Evolutionary conservation across 2,329 filamentous ascomycete genomes (phyloP), one percentile per base, ranked within the genome.

Genomic region (Beauveria scarabaeidicola): DNA sequence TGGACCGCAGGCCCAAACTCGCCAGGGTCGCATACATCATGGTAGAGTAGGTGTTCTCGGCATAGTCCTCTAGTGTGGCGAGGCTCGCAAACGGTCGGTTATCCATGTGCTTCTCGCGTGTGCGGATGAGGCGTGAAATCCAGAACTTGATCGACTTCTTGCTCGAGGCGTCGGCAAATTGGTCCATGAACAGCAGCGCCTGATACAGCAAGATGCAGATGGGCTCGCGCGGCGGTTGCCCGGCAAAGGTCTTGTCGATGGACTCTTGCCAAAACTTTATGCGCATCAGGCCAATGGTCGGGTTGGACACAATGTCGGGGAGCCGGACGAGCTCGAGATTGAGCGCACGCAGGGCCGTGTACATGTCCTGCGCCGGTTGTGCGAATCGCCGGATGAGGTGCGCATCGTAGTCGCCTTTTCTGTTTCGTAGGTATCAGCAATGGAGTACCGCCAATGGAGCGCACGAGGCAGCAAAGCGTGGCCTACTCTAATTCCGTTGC

Each of bases 221-320:
- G 23, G 94, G 94, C 71, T 99, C 92, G 68, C 91, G 90, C 1
- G 92, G 91, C 1, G 94, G 92, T 0, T 79, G 78, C 36, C 88
- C 89, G 1, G 87, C 81, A 62, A 97, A 88, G 1, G 90, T 88
- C 62, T 87, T 86, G 58, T 87, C 82, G 55, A 99, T 78, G 5
- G 90, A 85, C 66, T 97, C 92, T 53, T 90, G 85, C 90, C 94
- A 97, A 78, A 97, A 97, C 72, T 96, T 90, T 74, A 96, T 87
- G 64, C 94, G 91, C 80, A 97, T 85, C 56, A 87, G 81, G 53
- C 91, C 93, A 62, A 97, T 89, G 4, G 87, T 88, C n/a, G 89
- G 85, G 62, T 89, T 94, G 51, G 90, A 94, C 21, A 94, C 92
- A 13, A 89, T 85, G 74, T 97, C 93, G 60, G 94, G 91, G 63